Evolutionary conservation across 805 yeast genomes (phyloP), one percentile per base, ranked within the genome.

Genomic region (Ogataea angusta): DNA sequence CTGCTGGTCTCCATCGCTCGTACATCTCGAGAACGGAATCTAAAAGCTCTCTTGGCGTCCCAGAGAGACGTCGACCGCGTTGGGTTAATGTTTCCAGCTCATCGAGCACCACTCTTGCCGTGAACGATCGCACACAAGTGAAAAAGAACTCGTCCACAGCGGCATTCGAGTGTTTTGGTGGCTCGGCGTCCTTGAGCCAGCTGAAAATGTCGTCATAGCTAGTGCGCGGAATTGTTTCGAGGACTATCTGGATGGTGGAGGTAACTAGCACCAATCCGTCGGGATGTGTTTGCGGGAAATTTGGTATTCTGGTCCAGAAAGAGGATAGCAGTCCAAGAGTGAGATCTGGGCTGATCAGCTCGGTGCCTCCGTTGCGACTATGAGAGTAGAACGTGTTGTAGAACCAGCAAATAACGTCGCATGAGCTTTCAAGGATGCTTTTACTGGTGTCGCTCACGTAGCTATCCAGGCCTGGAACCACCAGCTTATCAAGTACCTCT

Each of bases 361-460:
- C 37, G 5, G 30, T 32, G 19, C 40, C 42, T 12, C 40, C 40
- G 6, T 16, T 30, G 6, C 38, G 22, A 14, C 21, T 18, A 17
- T 40, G 42, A 25, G 42, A 42, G 25, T 47, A 47, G 31, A 35
- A 41, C 3, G 45, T 41, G 29, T 47, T 47, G 30, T 35, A 47
- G 35, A 42, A 42, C 51, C 51, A 47, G 27, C 46, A 34, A 24
- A 47, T 40, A 3, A 41, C 42, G 18, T 42, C 48, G 34, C 51
- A 47, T 1, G 47, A 29, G 30, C 36, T 31, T 9, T 40, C 42
- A 6, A 44, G 17, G 3, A 27, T 9, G 8, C 19, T 32, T 24
- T 22, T 29, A 17, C 34, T 29, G 12, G 18, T 18, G 19, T 40
- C 30, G 7, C 29, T 38, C 14, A 29, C 35, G 15, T 28, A 37